Percentiles rank a stretch among this genome's conserved stretches.
These are phyloP conservation scores for Taiozyma onychis DNA, from an alignment of 1,139 yeast genomes.

Conservation along the genomic window DNA sequence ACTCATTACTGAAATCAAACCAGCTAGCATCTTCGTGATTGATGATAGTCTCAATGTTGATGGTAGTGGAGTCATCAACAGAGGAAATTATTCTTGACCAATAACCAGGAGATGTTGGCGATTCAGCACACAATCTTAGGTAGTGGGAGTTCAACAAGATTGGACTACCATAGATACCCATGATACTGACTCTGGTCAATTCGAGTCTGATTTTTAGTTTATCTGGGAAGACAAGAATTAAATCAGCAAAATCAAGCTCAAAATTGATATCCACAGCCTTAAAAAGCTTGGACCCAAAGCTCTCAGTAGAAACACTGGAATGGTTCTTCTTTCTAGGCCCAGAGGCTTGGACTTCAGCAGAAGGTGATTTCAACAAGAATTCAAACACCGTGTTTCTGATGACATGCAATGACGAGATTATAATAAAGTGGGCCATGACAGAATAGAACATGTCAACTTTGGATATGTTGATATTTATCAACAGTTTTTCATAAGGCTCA, in stretches of 20 bases:
- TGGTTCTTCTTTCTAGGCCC: constrained; percentile 16
- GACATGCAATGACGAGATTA: constrained; percentile 50
- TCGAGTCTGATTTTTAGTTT: constrained; percentile 47
- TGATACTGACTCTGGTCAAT: constrained; percentile 26
- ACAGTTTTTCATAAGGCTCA: constrained; percentile 26
- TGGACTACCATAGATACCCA: constrained; percentile 22
- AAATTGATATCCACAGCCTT: constrained; percentile 18
- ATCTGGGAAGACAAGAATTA: constrained; percentile 36
- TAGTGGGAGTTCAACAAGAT: constrained; percentile 28
- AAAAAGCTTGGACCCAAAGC: constrained; percentile 2
- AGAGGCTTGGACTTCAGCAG: constrained; percentile 17
- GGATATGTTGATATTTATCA: constrained; percentile 28
- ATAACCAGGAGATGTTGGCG: constrained; percentile 40
- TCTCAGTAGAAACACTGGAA: constrained; percentile 5
- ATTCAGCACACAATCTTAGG: constrained; percentile 46
- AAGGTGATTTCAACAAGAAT: constrained; percentile 27
- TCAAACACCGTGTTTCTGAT: constrained; percentile 41
- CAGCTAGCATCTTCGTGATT: constrained; percentile 26
- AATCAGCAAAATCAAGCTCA: constrained; percentile 23
- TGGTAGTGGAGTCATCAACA: constrained; percentile 30
- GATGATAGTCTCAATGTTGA: constrained; percentile 25
- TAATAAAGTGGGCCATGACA: constrained; percentile 43
- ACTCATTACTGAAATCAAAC: constrained; percentile 31
- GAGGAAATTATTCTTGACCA: constrained; percentile 49
- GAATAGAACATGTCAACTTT: constrained; percentile 37